Conservation (phyloP, 768 basidiomycete species). For the Rhizopogon roseolus region DNA sequence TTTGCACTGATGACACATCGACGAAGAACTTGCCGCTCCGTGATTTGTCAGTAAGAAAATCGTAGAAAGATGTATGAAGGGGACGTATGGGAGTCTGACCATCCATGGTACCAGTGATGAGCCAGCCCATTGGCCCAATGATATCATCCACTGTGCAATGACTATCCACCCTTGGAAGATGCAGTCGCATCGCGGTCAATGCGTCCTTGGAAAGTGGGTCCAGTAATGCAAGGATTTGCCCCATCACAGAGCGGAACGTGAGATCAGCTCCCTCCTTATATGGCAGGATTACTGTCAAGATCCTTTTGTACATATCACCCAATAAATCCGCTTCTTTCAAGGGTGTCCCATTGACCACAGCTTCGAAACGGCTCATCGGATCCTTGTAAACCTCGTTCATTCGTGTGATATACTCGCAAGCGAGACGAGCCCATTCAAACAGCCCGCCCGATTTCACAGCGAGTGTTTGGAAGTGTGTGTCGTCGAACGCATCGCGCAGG, state of each 20-base stretch:
- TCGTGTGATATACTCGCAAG: too few species aligned
- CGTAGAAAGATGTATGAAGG: slow-evolving; percentile 19
- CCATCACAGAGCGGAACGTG: slow-evolving; percentile 1
- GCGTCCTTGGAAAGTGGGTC: slow-evolving; percentile 1
- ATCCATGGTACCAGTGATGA: slow-evolving; percentile 1
- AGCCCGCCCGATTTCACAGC: too few species aligned
- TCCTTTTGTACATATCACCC: slow-evolving; percentile 1
- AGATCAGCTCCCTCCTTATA: neutral
- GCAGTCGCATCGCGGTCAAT: neutral
- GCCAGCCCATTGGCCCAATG: slow-evolving; percentile 1
- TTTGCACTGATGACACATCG: slow-evolving; percentile 6
- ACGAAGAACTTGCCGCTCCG: slow-evolving; percentile 12
- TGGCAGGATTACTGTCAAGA: neutral
- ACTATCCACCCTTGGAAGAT: neutral
- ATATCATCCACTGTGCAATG: neutral
- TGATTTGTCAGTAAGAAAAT: slow-evolving; percentile 14
- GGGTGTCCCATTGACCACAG: too few species aligned
- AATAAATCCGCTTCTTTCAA: neutral
- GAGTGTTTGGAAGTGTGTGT: too few species aligned
- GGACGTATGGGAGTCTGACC: neutral
- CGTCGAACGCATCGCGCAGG: too few species aligned
- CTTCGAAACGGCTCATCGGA: too few species aligned
- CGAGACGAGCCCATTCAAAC: too few species aligned
- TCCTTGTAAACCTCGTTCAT: too few species aligned
- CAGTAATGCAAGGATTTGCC: neutral